phyloP scores from a whole-genome alignment of 257 asterid genomes.

The Solanum ahanhuiri region DNA sequence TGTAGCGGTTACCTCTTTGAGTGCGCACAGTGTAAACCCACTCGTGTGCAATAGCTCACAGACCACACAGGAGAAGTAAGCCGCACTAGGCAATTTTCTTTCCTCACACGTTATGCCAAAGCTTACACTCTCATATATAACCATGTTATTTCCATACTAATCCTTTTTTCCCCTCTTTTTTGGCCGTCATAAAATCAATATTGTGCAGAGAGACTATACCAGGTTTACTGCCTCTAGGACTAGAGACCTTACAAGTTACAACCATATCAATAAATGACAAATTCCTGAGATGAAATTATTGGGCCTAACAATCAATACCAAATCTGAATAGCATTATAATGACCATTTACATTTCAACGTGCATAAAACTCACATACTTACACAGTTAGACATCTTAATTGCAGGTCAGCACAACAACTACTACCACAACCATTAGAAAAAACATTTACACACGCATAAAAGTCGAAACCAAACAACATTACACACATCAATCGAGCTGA shows the following conservation, averaged over 20 bases:
- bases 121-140: background rate
- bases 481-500: background rate
- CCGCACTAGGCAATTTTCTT: background rate
- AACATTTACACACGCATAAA: background rate
- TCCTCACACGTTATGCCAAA: background rate
- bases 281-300: background rate
- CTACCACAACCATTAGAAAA: background rate
- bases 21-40: background rate
- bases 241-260: background rate
- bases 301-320: background rate
- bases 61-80: background rate
- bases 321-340: background rate
- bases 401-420: background rate
- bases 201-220: background rate
- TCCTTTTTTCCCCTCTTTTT: background rate
- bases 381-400: background rate
- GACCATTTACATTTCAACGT: background rate
- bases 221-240: background rate
- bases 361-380: background rate
- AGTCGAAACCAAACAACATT: background rate
- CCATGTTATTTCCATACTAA: background rate
- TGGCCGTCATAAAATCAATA: background rate
- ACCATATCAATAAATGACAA: background rate
- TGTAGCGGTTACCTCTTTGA: background rate
- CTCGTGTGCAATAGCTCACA: background rate